These are phyloP conservation scores for Penicillium tannophilum DNA, from an alignment of 495 filamentous ascomycete genomes.

Conservation along the genomic window DNA sequence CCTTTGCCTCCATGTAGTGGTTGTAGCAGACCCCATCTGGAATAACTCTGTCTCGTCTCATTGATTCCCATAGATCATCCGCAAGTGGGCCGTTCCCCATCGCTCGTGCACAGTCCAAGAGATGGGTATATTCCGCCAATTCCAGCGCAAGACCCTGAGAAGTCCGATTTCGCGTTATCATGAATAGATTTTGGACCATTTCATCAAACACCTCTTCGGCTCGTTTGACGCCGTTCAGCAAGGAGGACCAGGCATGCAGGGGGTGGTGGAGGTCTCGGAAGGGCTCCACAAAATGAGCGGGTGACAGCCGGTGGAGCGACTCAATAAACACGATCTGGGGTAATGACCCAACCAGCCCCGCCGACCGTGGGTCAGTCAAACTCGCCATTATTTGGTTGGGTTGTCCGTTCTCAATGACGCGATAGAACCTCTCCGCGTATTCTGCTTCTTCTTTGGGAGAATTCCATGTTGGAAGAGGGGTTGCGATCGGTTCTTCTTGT, in stretches of 20 bases:
- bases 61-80: constrained; percentile 53
- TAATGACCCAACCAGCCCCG: constrained; percentile 34
- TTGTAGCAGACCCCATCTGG: constrained; percentile 61
- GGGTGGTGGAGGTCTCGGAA: constrained; percentile 52
- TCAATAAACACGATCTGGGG: constrained; percentile 39
- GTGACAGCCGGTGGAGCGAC: constrained; percentile 41
- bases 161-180: constrained; percentile 40
- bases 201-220: constrained; percentile 38
- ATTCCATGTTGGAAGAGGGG: constrained; percentile 7
- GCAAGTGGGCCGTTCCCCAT: constrained; percentile 49
- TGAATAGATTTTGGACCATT: constrained; percentile 41
- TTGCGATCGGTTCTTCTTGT: not conserved
- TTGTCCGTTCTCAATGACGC: constrained; percentile 35
- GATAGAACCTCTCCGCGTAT: constrained; percentile 27
- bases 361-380: constrained; percentile 36
- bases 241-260: constrained; percentile 45
- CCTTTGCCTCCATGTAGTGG: constrained; percentile 50
- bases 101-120: constrained; percentile 56
- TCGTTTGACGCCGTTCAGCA: constrained; percentile 26
- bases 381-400: constrained; percentile 43
- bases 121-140: constrained; percentile 55
- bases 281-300: constrained; percentile 46
- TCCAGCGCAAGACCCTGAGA: constrained; percentile 29
- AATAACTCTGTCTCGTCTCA: constrained; percentile 38
- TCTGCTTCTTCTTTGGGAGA: constrained; percentile 16